Evolutionary conservation across 192 early-diverging fungal genomes (phyloP).

Genomic region (Coemansia sp.): DNA sequence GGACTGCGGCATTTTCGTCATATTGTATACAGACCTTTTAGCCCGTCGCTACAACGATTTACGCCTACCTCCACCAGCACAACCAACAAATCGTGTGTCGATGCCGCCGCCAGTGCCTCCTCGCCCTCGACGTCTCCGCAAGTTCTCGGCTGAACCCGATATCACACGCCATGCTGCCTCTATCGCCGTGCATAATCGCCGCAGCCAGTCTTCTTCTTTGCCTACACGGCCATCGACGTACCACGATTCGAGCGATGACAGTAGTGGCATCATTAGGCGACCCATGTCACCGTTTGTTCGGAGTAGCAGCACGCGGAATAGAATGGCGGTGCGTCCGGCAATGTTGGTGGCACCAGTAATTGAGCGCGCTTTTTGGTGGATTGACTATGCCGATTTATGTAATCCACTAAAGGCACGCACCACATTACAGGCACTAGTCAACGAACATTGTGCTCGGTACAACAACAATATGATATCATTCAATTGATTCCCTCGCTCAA

Average conservation of each 20-base stretch:
- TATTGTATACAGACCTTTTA: constrained; percentile 47
- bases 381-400: constrained; percentile 49
- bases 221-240: background rate
- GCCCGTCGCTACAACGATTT: constrained; percentile 43
- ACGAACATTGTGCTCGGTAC: background rate
- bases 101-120: constrained; percentile 1
- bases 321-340: constrained; percentile 1
- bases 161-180: background rate
- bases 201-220: background rate
- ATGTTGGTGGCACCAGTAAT: constrained; percentile 12
- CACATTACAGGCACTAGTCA: constrained; percentile 24
- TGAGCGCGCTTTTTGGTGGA: constrained; percentile 44
- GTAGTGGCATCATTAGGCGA: background rate
- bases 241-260: background rate
- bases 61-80: constrained; percentile 2
- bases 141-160: constrained; percentile 3
- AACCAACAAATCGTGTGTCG: background rate
- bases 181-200: background rate
- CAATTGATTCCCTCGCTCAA: no score
- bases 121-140: background rate
- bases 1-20: constrained; percentile 51
- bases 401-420: constrained; percentile 37
- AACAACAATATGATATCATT: background rate
- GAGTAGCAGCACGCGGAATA: background rate
- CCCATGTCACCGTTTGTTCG: constrained; percentile 21